Percentiles rank a stretch among this genome's conserved stretches.
Evolutionary conservation across 2,329 filamentous ascomycete genomes (phyloP).

Genomic region (Colletotrichum sansevieriae): DNA sequence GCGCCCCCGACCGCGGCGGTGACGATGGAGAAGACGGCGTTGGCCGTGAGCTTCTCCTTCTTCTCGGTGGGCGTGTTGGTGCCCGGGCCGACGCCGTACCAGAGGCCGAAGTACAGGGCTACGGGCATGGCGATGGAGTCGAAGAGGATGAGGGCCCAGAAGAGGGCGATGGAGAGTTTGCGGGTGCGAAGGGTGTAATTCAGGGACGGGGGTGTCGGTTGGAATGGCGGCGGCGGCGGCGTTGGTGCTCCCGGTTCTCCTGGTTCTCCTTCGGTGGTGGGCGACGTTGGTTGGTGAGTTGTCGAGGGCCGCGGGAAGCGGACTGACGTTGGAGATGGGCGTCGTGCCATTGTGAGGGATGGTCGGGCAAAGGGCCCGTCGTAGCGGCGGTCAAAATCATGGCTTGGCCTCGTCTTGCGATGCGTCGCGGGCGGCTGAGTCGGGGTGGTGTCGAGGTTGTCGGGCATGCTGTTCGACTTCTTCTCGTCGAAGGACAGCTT

Average conservation of each 20-base stretch:
- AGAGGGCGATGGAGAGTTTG: slow-evolving; percentile 68
- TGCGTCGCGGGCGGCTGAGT: not conserved
- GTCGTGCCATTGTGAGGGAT: slow-evolving; percentile 21
- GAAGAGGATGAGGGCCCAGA: slow-evolving; percentile 70
- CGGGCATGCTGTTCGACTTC: slow-evolving; percentile 10
- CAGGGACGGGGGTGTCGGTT: slow-evolving; percentile 36
- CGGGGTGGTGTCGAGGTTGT: slow-evolving; percentile 1
- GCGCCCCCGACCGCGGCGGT: slow-evolving; percentile 65
- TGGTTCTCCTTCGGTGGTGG: not conserved
- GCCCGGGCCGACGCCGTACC: slow-evolving; percentile 60
- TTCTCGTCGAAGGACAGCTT: slow-evolving; percentile 13
- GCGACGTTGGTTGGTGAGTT: not conserved
- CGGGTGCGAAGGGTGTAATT: slow-evolving; percentile 48
- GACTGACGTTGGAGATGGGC: slow-evolving; percentile 3
- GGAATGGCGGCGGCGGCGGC: slow-evolving; percentile 11
- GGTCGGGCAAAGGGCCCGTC: slow-evolving; percentile 40
- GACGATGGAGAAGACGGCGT: slow-evolving; percentile 64
- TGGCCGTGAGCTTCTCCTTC: slow-evolving; percentile 43
- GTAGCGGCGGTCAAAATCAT: slow-evolving; percentile 40
- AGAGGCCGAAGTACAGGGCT: slow-evolving; percentile 71
- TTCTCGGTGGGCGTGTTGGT: slow-evolving; percentile 53
- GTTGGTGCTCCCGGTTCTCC: not conserved
- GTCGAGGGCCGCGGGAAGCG: not conserved
- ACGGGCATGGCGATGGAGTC: slow-evolving; percentile 71
- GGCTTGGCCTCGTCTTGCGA: slow-evolving; percentile 14